phyloP scores from a whole-genome alignment of 2,329 filamentous ascomycete species.

The Cephalotrichum gorgonifer region DNA sequence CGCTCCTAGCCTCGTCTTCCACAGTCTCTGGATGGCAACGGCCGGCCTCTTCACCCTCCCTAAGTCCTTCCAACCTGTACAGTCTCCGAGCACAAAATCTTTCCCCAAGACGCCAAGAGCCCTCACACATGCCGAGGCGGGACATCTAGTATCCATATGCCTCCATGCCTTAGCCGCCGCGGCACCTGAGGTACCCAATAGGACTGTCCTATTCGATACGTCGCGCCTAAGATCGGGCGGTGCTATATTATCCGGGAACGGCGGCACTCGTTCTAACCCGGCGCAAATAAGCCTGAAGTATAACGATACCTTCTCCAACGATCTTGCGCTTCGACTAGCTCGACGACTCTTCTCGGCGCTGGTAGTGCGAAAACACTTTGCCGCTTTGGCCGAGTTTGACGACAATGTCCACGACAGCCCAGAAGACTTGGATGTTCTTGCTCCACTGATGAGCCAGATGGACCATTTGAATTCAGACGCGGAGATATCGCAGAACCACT shows the following conservation, averaged over 20 bases:
- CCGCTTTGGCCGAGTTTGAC: slow-evolving; percentile 28
- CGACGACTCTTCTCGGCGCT: slow-evolving; percentile 49
- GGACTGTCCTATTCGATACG: slow-evolving; percentile 43
- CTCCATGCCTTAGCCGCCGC: slow-evolving; percentile 52
- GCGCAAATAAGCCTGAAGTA: slow-evolving; percentile 45
- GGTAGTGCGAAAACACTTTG: slow-evolving; percentile 38
- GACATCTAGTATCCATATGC: slow-evolving; percentile 46
- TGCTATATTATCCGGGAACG: slow-evolving; percentile 34
- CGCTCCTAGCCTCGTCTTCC: slow-evolving; percentile 47
- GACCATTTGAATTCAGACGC: slow-evolving; percentile 34
- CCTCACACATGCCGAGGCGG: slow-evolving; percentile 39
- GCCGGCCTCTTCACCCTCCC: slow-evolving; percentile 48
- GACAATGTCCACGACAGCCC: slow-evolving; percentile 18
- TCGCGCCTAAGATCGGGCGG: slow-evolving; percentile 49
- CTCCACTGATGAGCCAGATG: slow-evolving; percentile 40
- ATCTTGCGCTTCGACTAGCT: slow-evolving; percentile 48
- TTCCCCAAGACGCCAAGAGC: slow-evolving; percentile 22
- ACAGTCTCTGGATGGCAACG: slow-evolving; percentile 54
- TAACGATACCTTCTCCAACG: slow-evolving; percentile 52
- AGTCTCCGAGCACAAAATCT: slow-evolving; percentile 24
- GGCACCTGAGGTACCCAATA: slow-evolving; percentile 38
- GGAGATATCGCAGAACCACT: slow-evolving; percentile 3
- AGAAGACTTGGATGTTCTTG: slow-evolving; percentile 28
- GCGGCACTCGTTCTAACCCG: slow-evolving; percentile 31
- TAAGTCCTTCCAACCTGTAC: slow-evolving; percentile 27